These are phyloP conservation scores for Fusarium sp. DNA, from an alignment of 2,329 filamentous ascomycete genomes.

Conservation along the genomic window DNA sequence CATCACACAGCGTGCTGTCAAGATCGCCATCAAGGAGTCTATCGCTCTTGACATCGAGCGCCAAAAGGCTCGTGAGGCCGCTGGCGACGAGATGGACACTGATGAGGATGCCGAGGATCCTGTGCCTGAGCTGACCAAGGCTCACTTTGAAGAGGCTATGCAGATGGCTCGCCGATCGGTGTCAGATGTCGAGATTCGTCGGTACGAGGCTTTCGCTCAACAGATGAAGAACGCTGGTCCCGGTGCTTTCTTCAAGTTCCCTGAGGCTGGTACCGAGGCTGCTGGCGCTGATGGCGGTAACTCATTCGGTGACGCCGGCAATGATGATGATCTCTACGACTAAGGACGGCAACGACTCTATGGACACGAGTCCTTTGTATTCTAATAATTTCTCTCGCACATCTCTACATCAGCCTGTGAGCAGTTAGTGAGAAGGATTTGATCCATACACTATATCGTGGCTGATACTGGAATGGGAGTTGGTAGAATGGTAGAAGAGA, in stretches of 20 bases:
- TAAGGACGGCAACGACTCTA: slow-evolving; percentile 60
- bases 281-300: slow-evolving; percentile 66
- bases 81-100: slow-evolving; percentile 79
- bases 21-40: slow-evolving; percentile 98
- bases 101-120: slow-evolving; percentile 86
- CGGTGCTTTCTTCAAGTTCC: slow-evolving; percentile 99
- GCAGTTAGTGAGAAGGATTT: slow-evolving; percentile 30
- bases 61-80: slow-evolving; percentile 86
- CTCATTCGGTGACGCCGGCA: slow-evolving; percentile 85
- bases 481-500: slow-evolving; percentile 50
- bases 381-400: slow-evolving; percentile 58
- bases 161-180: slow-evolving; percentile 92
- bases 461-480: slow-evolving; percentile 50
- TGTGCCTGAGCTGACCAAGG: slow-evolving; percentile 93
- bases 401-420: slow-evolving; percentile 48
- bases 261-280: slow-evolving; percentile 74
- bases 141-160: slow-evolving; percentile 99
- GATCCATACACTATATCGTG: slow-evolving; percentile 43
- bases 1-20: slow-evolving; percentile 98
- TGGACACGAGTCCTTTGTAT: slow-evolving; percentile 55
- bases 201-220: slow-evolving; percentile 98
- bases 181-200: slow-evolving; percentile 94
- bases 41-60: slow-evolving; percentile 91
- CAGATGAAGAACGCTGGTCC: slow-evolving; percentile 99
- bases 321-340: slow-evolving; percentile 97